Evolutionary conservation across 352 stramenopile species (phyloP), one percentile per base, ranked within the genome.

Genomic region (Phytophthora sp.): DNA sequence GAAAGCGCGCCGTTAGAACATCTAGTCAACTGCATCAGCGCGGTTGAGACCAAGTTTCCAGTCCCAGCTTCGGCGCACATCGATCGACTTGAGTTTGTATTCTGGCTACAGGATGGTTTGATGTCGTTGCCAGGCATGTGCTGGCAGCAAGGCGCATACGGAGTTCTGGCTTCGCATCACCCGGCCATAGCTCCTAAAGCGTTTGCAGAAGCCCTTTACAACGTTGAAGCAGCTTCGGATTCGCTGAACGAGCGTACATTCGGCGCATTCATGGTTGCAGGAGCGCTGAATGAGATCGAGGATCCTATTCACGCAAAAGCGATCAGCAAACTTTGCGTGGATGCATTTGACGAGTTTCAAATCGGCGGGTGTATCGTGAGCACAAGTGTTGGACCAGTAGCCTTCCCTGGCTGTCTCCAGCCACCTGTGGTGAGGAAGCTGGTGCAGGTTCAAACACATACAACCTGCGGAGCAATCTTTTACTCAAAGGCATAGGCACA

Each of bases 391-490:
- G 76, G 76, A 6, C 76, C 76, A 17, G 38, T 81, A 4, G 76
- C 76, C 17, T 56, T 66, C 42, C 68, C 52, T 49, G 52, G 56
- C 28, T 63, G 57, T 11, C 42, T 60, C 21, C 42, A 56, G 8
- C 24, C 26, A 17, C 45, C 31, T 60, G 8, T n/a, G 46, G 21
- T n/a, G 11, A 41, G 15, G 20, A 60, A 51, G 7, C 21, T 27
- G 15, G 18, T 62, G 20, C 58, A 76, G 23, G 30, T 87, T 3
- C 74, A 87, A 58, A 69, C 62, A 32, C 69, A 82, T 34, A 87
- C 77, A 45, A 84, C 65, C 27, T 82, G 74, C 24, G 77, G 68
- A 13, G 77, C 69, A 15, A 43, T 87, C 18, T 78, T 87, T 41
- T 78, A 76, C 62, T 45, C 48, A 45, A 65, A 73, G 50, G 9